These are phyloP conservation scores for Plasmopara viticola DNA, from an alignment of 352 stramenopile species.

Conservation along the genomic window DNA sequence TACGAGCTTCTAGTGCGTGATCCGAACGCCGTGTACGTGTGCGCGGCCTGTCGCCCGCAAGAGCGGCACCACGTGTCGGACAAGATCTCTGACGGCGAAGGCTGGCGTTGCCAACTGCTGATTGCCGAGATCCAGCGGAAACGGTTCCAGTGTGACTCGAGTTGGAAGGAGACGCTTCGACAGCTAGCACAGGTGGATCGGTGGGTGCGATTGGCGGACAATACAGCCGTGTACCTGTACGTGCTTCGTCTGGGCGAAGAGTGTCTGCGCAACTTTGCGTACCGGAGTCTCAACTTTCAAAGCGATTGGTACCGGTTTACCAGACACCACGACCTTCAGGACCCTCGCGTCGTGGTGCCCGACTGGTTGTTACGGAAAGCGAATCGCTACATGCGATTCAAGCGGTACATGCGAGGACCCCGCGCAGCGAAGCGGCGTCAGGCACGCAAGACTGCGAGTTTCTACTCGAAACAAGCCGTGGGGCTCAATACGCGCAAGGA, in stretches of 20 bases:
- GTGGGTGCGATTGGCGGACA: slow-evolving; percentile 70
- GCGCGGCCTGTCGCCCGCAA: slow-evolving; percentile 53
- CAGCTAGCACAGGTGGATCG: slow-evolving; percentile 47
- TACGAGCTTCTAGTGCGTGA: slow-evolving; percentile 67
- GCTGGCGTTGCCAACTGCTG: slow-evolving; percentile 65
- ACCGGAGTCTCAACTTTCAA: slow-evolving; percentile 76
- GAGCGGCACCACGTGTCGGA: slow-evolving; percentile 41
- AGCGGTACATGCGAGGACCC: slow-evolving; percentile 72
- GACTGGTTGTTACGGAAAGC: slow-evolving; percentile 71
- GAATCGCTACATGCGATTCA: slow-evolving; percentile 78
- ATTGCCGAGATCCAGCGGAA: slow-evolving; percentile 70
- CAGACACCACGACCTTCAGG: slow-evolving; percentile 43
- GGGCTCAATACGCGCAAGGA: slow-evolving; percentile 54
- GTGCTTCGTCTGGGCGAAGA: slow-evolving; percentile 76
- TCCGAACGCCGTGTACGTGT: slow-evolving; percentile 67
- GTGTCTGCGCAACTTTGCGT: slow-evolving; percentile 72
- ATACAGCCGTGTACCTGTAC: slow-evolving; percentile 78
- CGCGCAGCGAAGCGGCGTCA: slow-evolving; percentile 46
- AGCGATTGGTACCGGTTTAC: slow-evolving; percentile 52
- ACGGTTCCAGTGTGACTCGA: slow-evolving; percentile 45
- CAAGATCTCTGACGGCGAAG: slow-evolving; percentile 22
- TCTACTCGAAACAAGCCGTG: slow-evolving; percentile 60
- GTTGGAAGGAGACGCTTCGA: slow-evolving; percentile 60
- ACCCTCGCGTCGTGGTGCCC: slow-evolving; percentile 30
- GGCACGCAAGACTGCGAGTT: slow-evolving; percentile 61